These are phyloP conservation scores for Aegilops umbellulata DNA, from an alignment of 176 grass and related monocot genomes.

Conservation along the genomic window DNA sequence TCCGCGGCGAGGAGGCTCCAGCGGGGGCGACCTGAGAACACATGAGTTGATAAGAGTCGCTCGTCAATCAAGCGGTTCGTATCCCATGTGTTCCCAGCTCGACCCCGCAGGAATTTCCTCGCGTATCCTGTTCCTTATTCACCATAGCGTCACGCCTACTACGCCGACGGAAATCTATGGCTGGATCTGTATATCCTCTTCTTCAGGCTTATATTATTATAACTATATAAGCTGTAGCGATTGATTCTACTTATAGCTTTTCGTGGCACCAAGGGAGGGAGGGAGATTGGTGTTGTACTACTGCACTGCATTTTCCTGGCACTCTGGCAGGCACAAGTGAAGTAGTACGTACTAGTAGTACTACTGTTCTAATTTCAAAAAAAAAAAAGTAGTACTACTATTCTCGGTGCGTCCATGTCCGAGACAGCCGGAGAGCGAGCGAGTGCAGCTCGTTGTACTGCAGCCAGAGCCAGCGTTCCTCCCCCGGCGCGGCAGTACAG, in stretches of 20 bases:
- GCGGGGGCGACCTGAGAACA: slow-evolving; percentile 16
- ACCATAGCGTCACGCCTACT: background rate
- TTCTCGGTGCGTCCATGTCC: too few species aligned
- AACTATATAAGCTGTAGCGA: background rate
- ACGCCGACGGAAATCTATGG: background rate
- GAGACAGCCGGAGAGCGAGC: too few species aligned
- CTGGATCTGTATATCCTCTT: background rate
- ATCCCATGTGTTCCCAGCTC: slow-evolving; percentile 5
- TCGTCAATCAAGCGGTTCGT: too few species aligned
- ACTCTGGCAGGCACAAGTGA: too few species aligned
- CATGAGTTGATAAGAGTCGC: background rate
- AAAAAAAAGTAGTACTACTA: too few species aligned
- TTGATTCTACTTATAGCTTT: background rate
- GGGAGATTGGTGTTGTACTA: background rate
- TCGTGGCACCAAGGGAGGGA: background rate
- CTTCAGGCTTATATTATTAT: background rate
- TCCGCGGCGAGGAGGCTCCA: background rate
- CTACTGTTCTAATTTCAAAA: too few species aligned
- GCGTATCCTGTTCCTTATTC: background rate
- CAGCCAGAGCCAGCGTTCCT: too few species aligned
- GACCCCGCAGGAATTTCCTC: background rate
- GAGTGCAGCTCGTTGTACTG: too few species aligned
- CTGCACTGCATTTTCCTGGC: too few species aligned
- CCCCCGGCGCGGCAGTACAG: too few species aligned
- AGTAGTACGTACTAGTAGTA: too few species aligned